Evolutionary conservation across 495 filamentous ascomycete genomes (phyloP).

Genomic region (Glonium stellatum): DNA sequence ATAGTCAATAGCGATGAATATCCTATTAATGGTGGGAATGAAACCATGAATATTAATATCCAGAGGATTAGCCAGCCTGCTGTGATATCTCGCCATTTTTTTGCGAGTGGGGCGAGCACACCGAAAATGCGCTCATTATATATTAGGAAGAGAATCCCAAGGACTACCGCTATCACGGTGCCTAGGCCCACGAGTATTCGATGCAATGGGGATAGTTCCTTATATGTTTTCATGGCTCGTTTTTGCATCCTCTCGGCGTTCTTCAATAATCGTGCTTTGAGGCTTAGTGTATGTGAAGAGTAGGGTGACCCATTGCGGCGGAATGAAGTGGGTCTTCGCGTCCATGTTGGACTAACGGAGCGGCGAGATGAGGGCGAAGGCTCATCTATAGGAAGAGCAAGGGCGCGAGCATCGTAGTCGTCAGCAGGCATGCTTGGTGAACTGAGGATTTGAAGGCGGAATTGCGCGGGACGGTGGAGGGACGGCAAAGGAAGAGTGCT

Average conservation of each 20-base stretch:
- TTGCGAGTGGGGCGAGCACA: constrained; percentile 60
- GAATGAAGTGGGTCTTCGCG: constrained; percentile 37
- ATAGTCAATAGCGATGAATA: constrained; percentile 83
- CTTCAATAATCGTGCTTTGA: constrained; percentile 44
- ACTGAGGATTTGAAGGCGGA: constrained; percentile 3
- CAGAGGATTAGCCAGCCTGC: constrained; percentile 77
- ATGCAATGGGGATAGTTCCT: constrained; percentile 54
- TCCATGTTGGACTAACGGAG: constrained; percentile 37
- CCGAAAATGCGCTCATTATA: constrained; percentile 73
- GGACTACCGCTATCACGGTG: constrained; percentile 42
- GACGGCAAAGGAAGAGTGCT: not conserved
- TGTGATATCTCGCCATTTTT: constrained; percentile 60
- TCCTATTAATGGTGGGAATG: constrained; percentile 86
- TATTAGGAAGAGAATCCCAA: constrained; percentile 60
- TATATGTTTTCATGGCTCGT: constrained; percentile 38
- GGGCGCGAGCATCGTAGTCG: constrained; percentile 47
- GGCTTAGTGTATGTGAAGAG: constrained; percentile 26
- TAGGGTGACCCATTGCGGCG: constrained; percentile 34
- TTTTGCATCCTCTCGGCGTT: constrained; percentile 40
- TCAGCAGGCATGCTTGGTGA: constrained; percentile 18
- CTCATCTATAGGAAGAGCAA: constrained; percentile 52
- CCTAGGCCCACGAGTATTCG: constrained; percentile 49
- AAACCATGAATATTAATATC: constrained; percentile 65
- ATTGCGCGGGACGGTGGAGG: constrained; percentile 5
- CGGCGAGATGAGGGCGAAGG: constrained; percentile 21